These are phyloP conservation scores for Talaromyces sp. DNA, from an alignment of 2,329 filamentous ascomycete genomes.

Conservation along the genomic window DNA sequence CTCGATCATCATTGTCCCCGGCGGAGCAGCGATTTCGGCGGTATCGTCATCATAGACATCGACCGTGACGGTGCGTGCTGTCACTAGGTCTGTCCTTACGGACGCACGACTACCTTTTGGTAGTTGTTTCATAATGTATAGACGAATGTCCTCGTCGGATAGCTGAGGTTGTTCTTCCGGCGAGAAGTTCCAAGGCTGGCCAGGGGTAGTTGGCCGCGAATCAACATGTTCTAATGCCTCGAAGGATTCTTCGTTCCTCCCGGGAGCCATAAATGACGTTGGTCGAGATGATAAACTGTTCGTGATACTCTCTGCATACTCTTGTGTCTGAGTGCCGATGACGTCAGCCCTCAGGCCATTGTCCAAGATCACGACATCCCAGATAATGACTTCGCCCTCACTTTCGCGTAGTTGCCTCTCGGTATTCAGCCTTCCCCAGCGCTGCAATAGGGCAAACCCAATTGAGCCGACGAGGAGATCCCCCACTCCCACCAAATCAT, in stretches of 20 bases:
- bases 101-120: slow-evolving; percentile 39
- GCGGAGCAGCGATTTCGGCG: slow-evolving; percentile 39
- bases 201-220: slow-evolving; percentile 19
- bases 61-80: slow-evolving; percentile 42
- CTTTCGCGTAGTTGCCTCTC: slow-evolving; percentile 35
- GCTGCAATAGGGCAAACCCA: slow-evolving; percentile 42
- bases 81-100: slow-evolving; percentile 38
- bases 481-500: slow-evolving; percentile 36
- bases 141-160: slow-evolving; percentile 41
- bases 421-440: slow-evolving; percentile 42
- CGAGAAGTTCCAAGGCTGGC: slow-evolving; percentile 25
- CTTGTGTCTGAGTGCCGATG: slow-evolving; percentile 36
- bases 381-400: slow-evolving; percentile 40
- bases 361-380: slow-evolving; percentile 46
- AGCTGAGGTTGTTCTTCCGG: slow-evolving; percentile 33
- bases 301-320: slow-evolving; percentile 28
- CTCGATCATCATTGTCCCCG: slow-evolving; percentile 42
- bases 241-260: slow-evolving; percentile 31
- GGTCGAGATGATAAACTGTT: slow-evolving; percentile 49
- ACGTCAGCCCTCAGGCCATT: slow-evolving; percentile 43
- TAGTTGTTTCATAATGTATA: slow-evolving; percentile 44
- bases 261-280: slow-evolving; percentile 46
- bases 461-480: slow-evolving; percentile 41
- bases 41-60: slow-evolving; percentile 41
- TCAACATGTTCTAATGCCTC: slow-evolving; percentile 33